phyloP scores from a whole-genome alignment of 1,139 yeast genomes.

The Yamadazyma triangularis region DNA sequence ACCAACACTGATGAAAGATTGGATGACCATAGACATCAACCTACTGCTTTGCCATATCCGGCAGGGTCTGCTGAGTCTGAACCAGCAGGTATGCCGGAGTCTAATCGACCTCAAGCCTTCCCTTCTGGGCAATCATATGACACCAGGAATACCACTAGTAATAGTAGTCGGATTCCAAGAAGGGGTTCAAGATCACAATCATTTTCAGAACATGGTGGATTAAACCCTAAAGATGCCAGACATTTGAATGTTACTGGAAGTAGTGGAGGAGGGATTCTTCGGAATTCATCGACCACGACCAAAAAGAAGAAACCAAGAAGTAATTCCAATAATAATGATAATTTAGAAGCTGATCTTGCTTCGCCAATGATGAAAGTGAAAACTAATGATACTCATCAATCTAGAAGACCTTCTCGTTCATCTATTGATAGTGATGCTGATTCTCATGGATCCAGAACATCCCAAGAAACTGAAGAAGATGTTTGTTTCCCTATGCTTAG shows the following conservation, averaged over 20 bases:
- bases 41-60: constrained; percentile 33
- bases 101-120: constrained; percentile 16
- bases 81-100: constrained; percentile 10
- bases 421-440: constrained; percentile 59
- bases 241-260: constrained; percentile 10
- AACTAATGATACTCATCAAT: constrained; percentile 29
- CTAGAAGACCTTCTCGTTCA: constrained; percentile 32
- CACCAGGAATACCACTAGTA: constrained; percentile 9
- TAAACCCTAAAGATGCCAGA: constrained; percentile 15
- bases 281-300: constrained; percentile 5
- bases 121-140: constrained; percentile 8
- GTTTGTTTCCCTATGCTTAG: constrained; percentile 94
- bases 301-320: constrained; percentile 14
- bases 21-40: constrained; percentile 55
- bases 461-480: constrained; percentile 92
- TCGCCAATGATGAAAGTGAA: constrained; percentile 29
- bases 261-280: too few species aligned
- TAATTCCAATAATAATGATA: constrained; percentile 12
- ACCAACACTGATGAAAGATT: constrained; percentile 37
- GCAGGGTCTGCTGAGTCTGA: constrained; percentile 5
- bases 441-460: constrained; percentile 67
- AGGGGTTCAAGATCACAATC: constrained; percentile 30
- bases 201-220: constrained; percentile 15
- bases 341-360: constrained; percentile 25
- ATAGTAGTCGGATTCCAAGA: constrained; percentile 9